phyloP scores from a whole-genome alignment of 1,284 basidiomycete species.

The Peniophora sp. region DNA sequence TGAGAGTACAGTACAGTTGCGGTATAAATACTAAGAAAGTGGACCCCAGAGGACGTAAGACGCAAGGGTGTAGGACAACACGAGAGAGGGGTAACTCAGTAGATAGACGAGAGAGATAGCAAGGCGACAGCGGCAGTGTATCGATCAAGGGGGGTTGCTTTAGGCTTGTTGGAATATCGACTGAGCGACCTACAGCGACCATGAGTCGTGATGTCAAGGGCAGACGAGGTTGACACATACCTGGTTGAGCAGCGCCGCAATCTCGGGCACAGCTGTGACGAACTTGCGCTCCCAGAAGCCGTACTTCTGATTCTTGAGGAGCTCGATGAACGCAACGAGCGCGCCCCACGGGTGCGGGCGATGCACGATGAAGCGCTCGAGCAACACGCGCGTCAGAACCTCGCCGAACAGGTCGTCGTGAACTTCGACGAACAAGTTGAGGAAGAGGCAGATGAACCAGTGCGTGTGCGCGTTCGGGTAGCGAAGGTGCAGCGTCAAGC shows the following conservation, averaged over 20 bases:
- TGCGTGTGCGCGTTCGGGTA: slow-evolving; percentile 96
- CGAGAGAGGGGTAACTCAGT: slow-evolving; percentile 31
- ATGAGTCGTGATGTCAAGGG: slow-evolving; percentile 4
- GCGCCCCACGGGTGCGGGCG: slow-evolving; percentile 98
- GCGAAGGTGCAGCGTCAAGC: slow-evolving; percentile 89
- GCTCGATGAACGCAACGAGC: slow-evolving; percentile 87
- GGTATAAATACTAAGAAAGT: too few species aligned
- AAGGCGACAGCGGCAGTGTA: slow-evolving; percentile 37
- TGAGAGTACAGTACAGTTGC: slow-evolving; percentile 15
- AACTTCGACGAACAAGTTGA: slow-evolving; percentile 79
- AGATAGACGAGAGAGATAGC: slow-evolving; percentile 59
- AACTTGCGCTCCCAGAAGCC: slow-evolving; percentile 85
- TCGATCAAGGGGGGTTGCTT: slow-evolving; percentile 28
- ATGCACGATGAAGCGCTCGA: slow-evolving; percentile 91
- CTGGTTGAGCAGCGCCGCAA: slow-evolving; percentile 72
- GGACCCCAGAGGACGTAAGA: slow-evolving; percentile 5
- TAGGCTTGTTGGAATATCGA: slow-evolving; percentile 65
- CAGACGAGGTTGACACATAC: slow-evolving; percentile 34
- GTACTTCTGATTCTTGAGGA: slow-evolving; percentile 77
- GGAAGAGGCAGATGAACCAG: slow-evolving; percentile 87
- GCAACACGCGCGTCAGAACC: slow-evolving; percentile 83
- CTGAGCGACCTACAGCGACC: slow-evolving; percentile 48
- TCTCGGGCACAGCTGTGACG: slow-evolving; percentile 73
- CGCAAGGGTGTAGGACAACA: slow-evolving; percentile 1
- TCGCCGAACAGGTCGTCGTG: slow-evolving; percentile 78